Evolutionary conservation across 768 basidiomycete genomes (phyloP).

Genomic region (Mycena indigotica): DNA sequence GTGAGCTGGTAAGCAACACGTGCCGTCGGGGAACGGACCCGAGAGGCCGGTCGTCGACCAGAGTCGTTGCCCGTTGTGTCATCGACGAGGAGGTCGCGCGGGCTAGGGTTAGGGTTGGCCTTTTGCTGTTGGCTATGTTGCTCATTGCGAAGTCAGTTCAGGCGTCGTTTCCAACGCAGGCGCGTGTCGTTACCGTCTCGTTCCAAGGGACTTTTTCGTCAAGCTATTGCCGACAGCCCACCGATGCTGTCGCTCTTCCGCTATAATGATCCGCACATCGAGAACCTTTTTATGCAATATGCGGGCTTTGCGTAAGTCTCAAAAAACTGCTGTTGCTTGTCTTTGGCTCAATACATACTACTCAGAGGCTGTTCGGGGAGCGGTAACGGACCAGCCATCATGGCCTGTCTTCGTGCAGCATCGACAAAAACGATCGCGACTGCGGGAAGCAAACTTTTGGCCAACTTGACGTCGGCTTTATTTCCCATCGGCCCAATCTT

Average conservation of each 20-base stretch:
- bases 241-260: not conserved
- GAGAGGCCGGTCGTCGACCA: too few relatives aligned
- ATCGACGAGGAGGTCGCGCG: too few relatives aligned
- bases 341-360: not conserved
- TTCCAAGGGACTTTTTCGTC: not conserved
- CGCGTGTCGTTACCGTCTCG: too few relatives aligned
- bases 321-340: not conserved
- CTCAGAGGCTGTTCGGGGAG: not conserved
- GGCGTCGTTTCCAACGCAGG: too few relatives aligned
- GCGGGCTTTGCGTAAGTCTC: not conserved
- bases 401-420: not conserved
- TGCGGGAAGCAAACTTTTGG: not conserved
- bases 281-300: not conserved
- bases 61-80: too few relatives aligned
- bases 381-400: not conserved
- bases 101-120: too few relatives aligned
- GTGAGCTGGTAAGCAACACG: too few relatives aligned
- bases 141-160: too few relatives aligned
- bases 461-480: not conserved
- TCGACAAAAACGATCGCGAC: not conserved
- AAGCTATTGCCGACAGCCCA: constrained; percentile 1
- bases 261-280: not conserved
- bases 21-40: too few relatives aligned
- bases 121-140: too few relatives aligned
- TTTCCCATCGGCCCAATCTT: constrained; percentile 1